Evolutionary conservation across 768 basidiomycete genomes (phyloP), one percentile per base, ranked within the genome.

Genomic region (Austroboletus festivus): DNA sequence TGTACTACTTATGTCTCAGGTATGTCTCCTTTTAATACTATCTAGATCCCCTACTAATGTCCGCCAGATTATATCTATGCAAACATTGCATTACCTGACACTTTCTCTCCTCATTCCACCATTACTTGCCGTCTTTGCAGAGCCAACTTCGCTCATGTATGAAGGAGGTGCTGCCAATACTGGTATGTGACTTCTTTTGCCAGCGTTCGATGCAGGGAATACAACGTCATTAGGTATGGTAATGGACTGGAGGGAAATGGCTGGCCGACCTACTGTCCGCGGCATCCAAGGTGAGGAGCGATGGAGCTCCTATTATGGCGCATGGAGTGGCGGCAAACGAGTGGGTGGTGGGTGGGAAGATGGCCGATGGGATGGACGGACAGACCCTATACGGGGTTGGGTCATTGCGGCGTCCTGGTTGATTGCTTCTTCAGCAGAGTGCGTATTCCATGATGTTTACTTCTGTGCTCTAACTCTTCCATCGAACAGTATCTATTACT

Each of bases 211-310:
- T 37, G 18, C 33, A 46, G 31, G 18, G 39, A 44, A 49, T 18
- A 42, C 46, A 43, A 51, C 39, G 24, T 45, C 39, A 44, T 47
- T 52, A 86, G 87, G 86, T 3, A 90, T 93, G 86, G 73, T 98
- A 31, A 92, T 99, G 85, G 94, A 98, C 70, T 99, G 96, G 96
- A 78, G 93, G 39, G 89, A 97, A 68, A 86, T 99, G 82, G 88
- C 93, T 1, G 89, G 92, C 4, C 71, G 80, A 44, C 82, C 89
- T 4, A 93, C 93, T 0, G 81, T 87, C 19, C 79, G 77, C 47
- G 80, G 80, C 22, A 67, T 82, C 47, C 77, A 81, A 20, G 85
- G 82, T 16, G 79, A 79, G 46, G 79, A 81, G 37, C 70, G 78
- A 38, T 89, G 86, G 86, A 72, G 70, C 44, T 76, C 81, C 31